These are phyloP conservation scores for Pseudogymnoascus sp. DNA, from an alignment of 2,329 filamentous ascomycete species.

Conservation along the genomic window DNA sequence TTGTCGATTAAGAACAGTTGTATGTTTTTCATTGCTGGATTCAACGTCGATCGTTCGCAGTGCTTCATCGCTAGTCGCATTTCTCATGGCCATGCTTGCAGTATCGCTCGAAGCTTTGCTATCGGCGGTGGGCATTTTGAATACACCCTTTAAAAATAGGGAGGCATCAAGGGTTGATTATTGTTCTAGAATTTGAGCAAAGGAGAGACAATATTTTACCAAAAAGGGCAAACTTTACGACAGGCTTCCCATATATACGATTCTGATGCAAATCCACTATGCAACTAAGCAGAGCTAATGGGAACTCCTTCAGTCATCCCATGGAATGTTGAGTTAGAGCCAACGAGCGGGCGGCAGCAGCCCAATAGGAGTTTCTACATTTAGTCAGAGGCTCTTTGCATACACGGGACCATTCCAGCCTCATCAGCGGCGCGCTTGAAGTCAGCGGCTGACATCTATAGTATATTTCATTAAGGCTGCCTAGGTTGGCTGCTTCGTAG, in stretches of 20 bases:
- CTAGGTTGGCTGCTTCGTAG: neutral
- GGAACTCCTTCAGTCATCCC: neutral
- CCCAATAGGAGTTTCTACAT: slow-evolving; percentile 5
- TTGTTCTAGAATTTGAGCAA: neutral
- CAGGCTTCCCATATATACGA: neutral
- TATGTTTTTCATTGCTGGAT: neutral
- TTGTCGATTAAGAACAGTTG: neutral
- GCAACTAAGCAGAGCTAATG: neutral
- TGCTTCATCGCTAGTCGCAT: neutral
- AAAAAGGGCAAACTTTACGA: neutral
- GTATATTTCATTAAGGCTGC: neutral
- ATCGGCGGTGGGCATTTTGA: neutral
- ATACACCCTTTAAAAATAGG: neutral
- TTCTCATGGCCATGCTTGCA: neutral
- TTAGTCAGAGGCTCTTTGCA: slow-evolving; percentile 5
- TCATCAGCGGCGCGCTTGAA: neutral
- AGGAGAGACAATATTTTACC: neutral
- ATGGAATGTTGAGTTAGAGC: neutral
- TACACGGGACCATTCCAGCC: neutral
- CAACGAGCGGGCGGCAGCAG: neutral
- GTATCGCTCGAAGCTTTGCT: neutral
- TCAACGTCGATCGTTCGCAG: neutral
- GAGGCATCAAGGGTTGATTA: neutral
- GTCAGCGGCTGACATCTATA: neutral
- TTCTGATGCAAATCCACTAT: neutral